Percentiles rank a stretch among this genome's conserved stretches.
These are phyloP conservation scores for Onygena corvina DNA, from an alignment of 2,329 filamentous ascomycete genomes.

Conservation along the genomic window DNA sequence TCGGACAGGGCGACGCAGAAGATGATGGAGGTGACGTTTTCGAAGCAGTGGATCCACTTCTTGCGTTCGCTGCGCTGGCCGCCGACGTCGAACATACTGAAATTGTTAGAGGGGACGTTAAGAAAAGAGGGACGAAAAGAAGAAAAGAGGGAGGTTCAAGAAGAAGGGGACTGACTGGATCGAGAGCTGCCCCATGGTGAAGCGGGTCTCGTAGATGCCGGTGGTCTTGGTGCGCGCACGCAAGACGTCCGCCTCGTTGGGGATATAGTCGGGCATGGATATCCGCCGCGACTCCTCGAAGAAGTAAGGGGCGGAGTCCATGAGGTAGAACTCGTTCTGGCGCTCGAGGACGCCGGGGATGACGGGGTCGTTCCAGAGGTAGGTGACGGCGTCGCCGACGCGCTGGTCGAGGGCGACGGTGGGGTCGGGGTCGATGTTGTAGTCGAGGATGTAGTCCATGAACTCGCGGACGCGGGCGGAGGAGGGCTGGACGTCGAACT, in stretches of 20 bases:
- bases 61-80: slow-evolving; percentile 95
- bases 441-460: slow-evolving; percentile 70
- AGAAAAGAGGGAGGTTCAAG: no score
- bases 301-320: slow-evolving; percentile 99
- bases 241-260: slow-evolving; percentile 87
- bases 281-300: slow-evolving; percentile 88
- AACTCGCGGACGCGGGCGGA: slow-evolving; percentile 59
- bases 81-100: slow-evolving; percentile 96
- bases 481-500: slow-evolving; percentile 74
- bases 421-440: slow-evolving; percentile 81
- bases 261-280: slow-evolving; percentile 71
- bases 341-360: slow-evolving; percentile 77
- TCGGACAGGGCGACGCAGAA: slow-evolving; percentile 97
- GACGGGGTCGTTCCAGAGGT: slow-evolving; percentile 81
- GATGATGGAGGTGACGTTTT: slow-evolving; percentile 98
- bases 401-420: slow-evolving; percentile 69
- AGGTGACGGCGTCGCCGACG: slow-evolving; percentile 70
- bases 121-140: background rate
- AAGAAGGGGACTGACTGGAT: slow-evolving; percentile 64
- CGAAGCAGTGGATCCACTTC: slow-evolving; percentile 99
- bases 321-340: slow-evolving; percentile 95
- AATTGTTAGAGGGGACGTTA: slow-evolving; percentile 15
- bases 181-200: slow-evolving; percentile 95
- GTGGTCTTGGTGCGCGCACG: slow-evolving; percentile 95
- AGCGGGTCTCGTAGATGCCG: slow-evolving; percentile 96